Evolutionary conservation across 257 asterid species (phyloP), one percentile per base, ranked within the genome.

Genomic region (Lycium barbarum): DNA sequence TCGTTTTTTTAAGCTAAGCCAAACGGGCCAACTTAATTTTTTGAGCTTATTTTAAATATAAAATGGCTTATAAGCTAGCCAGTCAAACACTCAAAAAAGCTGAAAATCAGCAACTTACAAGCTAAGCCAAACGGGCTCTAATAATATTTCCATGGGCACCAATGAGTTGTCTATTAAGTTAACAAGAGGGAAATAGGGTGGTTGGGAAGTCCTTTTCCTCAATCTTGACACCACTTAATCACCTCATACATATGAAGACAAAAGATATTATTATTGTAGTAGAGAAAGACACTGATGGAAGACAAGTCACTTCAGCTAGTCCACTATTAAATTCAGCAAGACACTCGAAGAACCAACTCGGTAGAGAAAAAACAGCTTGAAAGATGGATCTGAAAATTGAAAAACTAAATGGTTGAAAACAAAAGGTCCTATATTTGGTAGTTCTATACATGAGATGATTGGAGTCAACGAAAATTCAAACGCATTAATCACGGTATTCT

Each of bases 141-240:
- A 13, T 74, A 51, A 12, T 1, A 49, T 47, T 13, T 47, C 7
- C 13, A 73, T 47, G n/a, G 80, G 12, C 11, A 72, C 57, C 6
- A 73, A 9, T 70, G 53, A 38, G 54, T 45, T 14, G 8, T 68
- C 15, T 68, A 20, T 68, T 36, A 15, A 66, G 73, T 66, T 11
- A 65, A 65, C 43, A 36, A 40, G 45, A 73, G 61, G 22, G 9
- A 53, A 76, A 33, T 17, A 53, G 82, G 82, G 47, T 76, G 45
- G 82, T 76, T 76, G 65, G 47, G 65, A 53, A 53, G 82, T 76
- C 82, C 63, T 78, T 78, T 53, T 76, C 82, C 49, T 76, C 47
- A 26, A 53, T 51, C 63, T 76, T 13, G 65, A 33, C 14, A 76
- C 20, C 82, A 76, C 47, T 76, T 76, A 76, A 26, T 33, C 54